These are phyloP conservation scores for Aspergillus tamarii DNA, from an alignment of 2,329 filamentous ascomycete genomes.

Conservation along the genomic window DNA sequence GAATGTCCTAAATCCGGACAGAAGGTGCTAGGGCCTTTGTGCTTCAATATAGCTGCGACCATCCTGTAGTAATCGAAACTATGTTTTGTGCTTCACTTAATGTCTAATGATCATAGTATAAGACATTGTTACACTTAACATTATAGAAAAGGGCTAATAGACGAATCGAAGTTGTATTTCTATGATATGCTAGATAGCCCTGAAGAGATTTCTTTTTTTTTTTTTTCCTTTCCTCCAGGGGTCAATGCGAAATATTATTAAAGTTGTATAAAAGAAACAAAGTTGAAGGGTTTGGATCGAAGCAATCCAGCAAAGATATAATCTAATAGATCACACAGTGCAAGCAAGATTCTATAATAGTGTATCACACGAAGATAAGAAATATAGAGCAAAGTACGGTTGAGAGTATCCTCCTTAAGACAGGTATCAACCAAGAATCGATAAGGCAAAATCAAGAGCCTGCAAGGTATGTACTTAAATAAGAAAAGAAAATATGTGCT, in stretches of 20 bases:
- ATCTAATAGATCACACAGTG: background rate
- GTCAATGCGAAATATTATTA: background rate
- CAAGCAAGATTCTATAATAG: background rate
- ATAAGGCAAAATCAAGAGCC: background rate
- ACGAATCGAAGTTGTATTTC: conserved; percentile 1
- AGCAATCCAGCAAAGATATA: background rate
- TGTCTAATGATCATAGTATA: no score
- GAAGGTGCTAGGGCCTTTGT: background rate
- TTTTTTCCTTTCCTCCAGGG: background rate
- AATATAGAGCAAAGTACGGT: background rate
- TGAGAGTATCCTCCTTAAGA: background rate
- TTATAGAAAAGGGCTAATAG: background rate
- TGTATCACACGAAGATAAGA: background rate
- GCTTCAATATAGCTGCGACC: no score
- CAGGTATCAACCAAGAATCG: background rate
- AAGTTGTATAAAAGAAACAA: background rate
- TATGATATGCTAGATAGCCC: background rate
- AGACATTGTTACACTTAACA: background rate
- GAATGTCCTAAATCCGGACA: background rate
- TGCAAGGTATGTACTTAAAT: background rate
- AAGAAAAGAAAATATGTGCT: background rate
- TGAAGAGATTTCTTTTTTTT: background rate
- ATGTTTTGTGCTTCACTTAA: no score
- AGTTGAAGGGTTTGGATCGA: no score
- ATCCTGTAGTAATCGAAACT: background rate